phyloP scores from a whole-genome alignment of 139 green algal genomes.

The Eudorina sp. region DNA sequence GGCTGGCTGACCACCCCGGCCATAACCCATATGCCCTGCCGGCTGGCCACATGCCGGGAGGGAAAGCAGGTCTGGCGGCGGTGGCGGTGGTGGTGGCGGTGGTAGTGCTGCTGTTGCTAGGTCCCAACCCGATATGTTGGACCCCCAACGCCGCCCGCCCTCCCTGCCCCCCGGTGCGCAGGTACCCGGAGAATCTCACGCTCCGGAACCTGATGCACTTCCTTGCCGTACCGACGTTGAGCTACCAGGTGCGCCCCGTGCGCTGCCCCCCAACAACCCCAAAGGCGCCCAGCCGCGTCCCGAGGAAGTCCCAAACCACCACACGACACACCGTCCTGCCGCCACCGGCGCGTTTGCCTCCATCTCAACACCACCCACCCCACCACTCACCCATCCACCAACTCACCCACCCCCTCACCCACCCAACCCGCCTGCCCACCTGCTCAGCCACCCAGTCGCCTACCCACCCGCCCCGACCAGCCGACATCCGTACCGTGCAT shows the following conservation, averaged over 20 bases:
- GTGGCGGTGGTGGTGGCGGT: background rate
- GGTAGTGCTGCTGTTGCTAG: background rate
- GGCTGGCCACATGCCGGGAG: too few relatives aligned
- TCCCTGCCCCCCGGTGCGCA: background rate
- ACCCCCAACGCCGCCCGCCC: too few relatives aligned
- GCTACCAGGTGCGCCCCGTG: slow-evolving; percentile 79
- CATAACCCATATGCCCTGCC: too few relatives aligned
- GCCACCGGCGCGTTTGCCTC: background rate
- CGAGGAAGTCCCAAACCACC: too few relatives aligned
- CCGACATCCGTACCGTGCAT: too few relatives aligned
- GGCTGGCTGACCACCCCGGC: too few relatives aligned
- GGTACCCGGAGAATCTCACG: slow-evolving; percentile 88
- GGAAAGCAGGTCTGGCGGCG: too few relatives aligned
- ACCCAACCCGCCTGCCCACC: too few relatives aligned
- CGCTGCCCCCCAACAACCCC: too few relatives aligned
- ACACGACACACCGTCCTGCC: background rate
- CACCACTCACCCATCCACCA: background rate
- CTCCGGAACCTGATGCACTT: slow-evolving; percentile 84
- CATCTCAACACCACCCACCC: background rate
- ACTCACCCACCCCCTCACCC: background rate
- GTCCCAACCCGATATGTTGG: background rate
- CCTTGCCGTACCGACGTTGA: slow-evolving; percentile 83
- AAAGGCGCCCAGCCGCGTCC: too few relatives aligned
- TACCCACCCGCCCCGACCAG: too few relatives aligned
- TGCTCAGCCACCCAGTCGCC: too few relatives aligned